Base-by-base conservation (phyloP, 140 eudicot genomes). In the Flaveria floridana region DNA sequence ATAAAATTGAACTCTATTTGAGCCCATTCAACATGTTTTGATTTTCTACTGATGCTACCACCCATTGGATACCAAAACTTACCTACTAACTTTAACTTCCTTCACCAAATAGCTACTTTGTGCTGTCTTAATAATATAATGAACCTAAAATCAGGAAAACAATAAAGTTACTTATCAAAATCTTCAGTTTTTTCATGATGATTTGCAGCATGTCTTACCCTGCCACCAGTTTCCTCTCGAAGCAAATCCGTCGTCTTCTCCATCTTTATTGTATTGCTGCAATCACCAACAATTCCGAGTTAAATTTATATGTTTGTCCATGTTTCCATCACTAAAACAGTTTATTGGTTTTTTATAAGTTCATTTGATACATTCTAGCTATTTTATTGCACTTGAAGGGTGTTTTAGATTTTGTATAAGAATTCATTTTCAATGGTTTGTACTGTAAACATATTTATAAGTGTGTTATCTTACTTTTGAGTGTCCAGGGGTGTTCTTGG, bases 201-300 rank as follows among this genome's bases (percentile, higher is more conserved):
- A 51, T 19, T 7, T 56, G 34, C 39, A 58, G 18, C n/a, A 7
- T 70, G 10, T 64, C 65, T 52, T 80, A 88, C 97, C 97, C 74
- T 85, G 89, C 97, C 96, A 91, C 96, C 95, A 91, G 53, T 88
- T 91, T 68, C 97, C 97, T 81, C 92, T 78, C 6, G 97, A 83
- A 81, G 92, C 97, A 73, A 75, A 76, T 63, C 86, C 92, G 26
- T 91, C 96, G 25, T 86, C 96, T 79, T 83, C 97, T 28, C 82
- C 84, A 30, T 86, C 91, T 72, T 91, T 89, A 13, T 76, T 74
- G 79, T 71, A 76, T 86, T 85, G 73, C 44, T 76, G 42, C 79
- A 71, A 56, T 15, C 15, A 70, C 10, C 47, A 34, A 42, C 14
- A 23, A 34, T 76, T 75, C 51, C 14, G 13, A 73, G 34, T 23